These are phyloP conservation scores for Berberis vulgaris DNA, from an alignment of 164 flowering plant genomes.

Conservation along the genomic window DNA sequence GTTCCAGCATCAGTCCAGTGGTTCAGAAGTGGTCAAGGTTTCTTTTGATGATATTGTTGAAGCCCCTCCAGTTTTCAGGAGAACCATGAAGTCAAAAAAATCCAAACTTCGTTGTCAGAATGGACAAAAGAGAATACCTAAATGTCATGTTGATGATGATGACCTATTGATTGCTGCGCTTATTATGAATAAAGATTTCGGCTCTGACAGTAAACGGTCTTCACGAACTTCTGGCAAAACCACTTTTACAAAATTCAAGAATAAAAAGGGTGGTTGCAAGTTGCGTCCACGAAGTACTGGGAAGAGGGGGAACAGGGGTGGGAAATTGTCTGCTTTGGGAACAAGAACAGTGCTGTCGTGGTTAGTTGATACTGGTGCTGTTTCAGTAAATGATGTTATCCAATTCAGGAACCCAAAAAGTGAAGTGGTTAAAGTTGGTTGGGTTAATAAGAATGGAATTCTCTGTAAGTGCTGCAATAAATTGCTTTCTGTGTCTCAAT, in stretches of 20 bases:
- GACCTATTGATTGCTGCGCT: slow-evolving; percentile 80
- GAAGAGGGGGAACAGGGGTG: slow-evolving; percentile 44
- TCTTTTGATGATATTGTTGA: slow-evolving; percentile 8
- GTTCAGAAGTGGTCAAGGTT: slow-evolving; percentile 9
- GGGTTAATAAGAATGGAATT: slow-evolving; percentile 59
- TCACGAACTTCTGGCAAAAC: neutral
- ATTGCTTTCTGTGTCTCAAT: slow-evolving; percentile 57
- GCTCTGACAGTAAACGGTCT: slow-evolving; percentile 17
- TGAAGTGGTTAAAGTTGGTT: slow-evolving; percentile 61
- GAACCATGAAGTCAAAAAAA: slow-evolving; percentile 16
- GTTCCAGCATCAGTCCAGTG: slow-evolving; percentile 1
- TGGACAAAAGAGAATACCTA: slow-evolving; percentile 26
- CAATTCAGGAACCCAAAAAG: slow-evolving; percentile 54
- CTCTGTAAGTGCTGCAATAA: slow-evolving; percentile 65
- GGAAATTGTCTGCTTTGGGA: slow-evolving; percentile 34
- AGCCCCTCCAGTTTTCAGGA: slow-evolving; percentile 14
- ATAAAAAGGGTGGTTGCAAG: slow-evolving; percentile 44
- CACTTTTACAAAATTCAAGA: slow-evolving; percentile 39
- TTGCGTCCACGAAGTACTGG: slow-evolving; percentile 50
- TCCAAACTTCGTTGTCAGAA: slow-evolving; percentile 10
- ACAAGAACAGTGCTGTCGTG: slow-evolving; percentile 81
- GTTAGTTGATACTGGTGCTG: slow-evolving; percentile 59
- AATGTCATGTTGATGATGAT: slow-evolving; percentile 54
- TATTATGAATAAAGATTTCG: slow-evolving; percentile 34
- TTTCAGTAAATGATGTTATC: slow-evolving; percentile 63